Conservation (phyloP, 306 rosid genomes). For the Glycyrrhiza uralensis region DNA sequence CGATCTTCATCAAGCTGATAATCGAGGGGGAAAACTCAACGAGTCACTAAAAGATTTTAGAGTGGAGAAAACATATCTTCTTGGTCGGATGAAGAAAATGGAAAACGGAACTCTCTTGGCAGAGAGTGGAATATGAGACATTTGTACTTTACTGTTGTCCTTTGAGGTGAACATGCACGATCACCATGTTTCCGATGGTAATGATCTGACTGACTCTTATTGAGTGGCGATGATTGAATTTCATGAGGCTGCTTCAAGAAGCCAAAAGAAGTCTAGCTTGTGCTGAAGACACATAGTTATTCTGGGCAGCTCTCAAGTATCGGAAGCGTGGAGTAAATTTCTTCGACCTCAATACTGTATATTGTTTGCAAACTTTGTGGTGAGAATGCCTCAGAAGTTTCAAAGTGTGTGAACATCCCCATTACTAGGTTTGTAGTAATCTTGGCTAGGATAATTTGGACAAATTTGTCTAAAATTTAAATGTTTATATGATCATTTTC, state of each 20-base stretch:
- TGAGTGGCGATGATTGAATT: background rate
- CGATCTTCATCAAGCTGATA: constrained; percentile 32
- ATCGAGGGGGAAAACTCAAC: constrained; percentile 24
- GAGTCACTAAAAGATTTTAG: constrained; percentile 42
- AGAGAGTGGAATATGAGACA: constrained; percentile 24
- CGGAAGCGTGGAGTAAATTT: background rate
- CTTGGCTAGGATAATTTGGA: constrained; percentile 25
- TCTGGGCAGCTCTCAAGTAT: background rate
- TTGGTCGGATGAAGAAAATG: constrained; percentile 47
- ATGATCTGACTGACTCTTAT: background rate
- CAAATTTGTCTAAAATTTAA: background rate
- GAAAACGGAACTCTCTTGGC: constrained; percentile 31
- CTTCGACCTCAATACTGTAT: background rate
- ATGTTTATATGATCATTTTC: constrained; percentile 22
- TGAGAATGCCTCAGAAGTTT: constrained; percentile 8
- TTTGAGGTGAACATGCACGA: constrained; percentile 17
- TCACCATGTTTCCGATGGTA: background rate
- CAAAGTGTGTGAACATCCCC: constrained; percentile 11
- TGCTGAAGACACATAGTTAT: background rate
- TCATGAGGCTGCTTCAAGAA: background rate
- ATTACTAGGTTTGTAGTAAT: constrained; percentile 14
- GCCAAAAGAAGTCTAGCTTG: background rate
- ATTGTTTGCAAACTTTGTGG: background rate
- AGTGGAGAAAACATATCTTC: constrained; percentile 49
- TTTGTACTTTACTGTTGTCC: background rate